A percentile compares a stretch with the other conserved stretches of the same genome.
Evolutionary conservation across 2,329 filamentous ascomycete species (phyloP).

Genomic region (Alternaria sp.): DNA sequence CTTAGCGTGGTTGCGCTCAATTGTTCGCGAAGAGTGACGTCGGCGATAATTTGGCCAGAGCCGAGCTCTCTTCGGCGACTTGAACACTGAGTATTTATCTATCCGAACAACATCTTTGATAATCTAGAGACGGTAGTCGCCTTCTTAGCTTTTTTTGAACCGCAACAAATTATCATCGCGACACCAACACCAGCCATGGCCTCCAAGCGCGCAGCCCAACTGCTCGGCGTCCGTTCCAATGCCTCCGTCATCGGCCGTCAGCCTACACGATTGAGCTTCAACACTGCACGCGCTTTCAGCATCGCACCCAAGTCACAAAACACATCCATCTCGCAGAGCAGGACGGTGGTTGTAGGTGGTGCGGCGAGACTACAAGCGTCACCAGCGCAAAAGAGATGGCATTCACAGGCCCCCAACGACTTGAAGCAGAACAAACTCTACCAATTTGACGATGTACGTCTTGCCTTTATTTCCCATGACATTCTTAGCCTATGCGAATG

Average conservation of each 20-base stretch:
- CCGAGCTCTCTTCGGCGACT: constrained; percentile 22
- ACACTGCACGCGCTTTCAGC: constrained; percentile 10
- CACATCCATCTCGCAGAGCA: neutral
- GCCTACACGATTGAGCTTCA: constrained; percentile 13
- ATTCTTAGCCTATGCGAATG: no score
- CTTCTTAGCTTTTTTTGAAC: neutral
- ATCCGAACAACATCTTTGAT: neutral
- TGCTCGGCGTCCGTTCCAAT: constrained; percentile 16
- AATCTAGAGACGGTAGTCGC: neutral
- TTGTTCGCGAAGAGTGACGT: constrained; percentile 29
- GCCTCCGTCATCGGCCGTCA: constrained; percentile 11
- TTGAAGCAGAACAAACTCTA: constrained; percentile 44
- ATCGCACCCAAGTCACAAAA: constrained; percentile 3
- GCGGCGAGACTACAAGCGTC: neutral
- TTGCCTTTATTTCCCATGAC: neutral
- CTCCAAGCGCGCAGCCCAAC: constrained; percentile 22
- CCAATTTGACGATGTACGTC: constrained; percentile 47
- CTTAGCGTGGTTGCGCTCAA: constrained; percentile 8
- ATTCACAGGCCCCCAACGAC: constrained; percentile 39
- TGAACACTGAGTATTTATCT: neutral
- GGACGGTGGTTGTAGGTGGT: neutral
- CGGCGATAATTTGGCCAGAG: constrained; percentile 24
- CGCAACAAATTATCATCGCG: neutral
- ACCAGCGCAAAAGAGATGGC: constrained; percentile 37
- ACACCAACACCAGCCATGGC: constrained; percentile 20